A percentile compares a stretch with the other conserved stretches of the same genome.
Evolutionary conservation across 1,139 yeast genomes (phyloP).

Genomic region (Sporopachydermia cereana): DNA sequence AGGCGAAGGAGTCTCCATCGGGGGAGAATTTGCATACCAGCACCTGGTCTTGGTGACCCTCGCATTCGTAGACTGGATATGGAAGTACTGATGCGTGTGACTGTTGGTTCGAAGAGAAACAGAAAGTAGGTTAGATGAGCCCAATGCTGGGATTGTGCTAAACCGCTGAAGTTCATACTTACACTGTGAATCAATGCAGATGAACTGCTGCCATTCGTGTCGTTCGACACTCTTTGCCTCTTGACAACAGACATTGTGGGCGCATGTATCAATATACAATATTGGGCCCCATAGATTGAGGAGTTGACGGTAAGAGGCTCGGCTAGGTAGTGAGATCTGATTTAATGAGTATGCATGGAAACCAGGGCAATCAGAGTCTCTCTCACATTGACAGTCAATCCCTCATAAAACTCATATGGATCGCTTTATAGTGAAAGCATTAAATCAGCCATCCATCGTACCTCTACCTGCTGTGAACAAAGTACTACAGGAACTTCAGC

Average conservation of each 20-base stretch:
- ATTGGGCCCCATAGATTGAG: neutral
- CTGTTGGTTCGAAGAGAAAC: neutral
- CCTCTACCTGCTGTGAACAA: no score
- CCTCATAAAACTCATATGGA: no score
- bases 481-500: no score
- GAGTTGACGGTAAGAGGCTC: neutral
- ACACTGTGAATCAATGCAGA: neutral
- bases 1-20: slow-evolving; percentile 22
- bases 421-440: no score
- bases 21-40: slow-evolving; percentile 22
- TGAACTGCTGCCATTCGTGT: neutral
- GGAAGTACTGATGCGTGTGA: neutral
- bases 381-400: no score
- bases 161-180: neutral
- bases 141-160: neutral
- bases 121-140: neutral
- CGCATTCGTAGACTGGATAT: slow-evolving; percentile 9
- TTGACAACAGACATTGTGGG: neutral
- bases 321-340: neutral
- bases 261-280: neutral
- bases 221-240: neutral
- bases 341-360: neutral
- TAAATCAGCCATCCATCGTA: no score
- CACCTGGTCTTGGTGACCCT: slow-evolving; percentile 20
- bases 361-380: neutral